A percentile compares a stretch with the other conserved stretches of the same genome.
These are phyloP conservation scores for Pyrenula aspistea DNA, from an alignment of 495 filamentous ascomycete genomes.

Conservation along the genomic window DNA sequence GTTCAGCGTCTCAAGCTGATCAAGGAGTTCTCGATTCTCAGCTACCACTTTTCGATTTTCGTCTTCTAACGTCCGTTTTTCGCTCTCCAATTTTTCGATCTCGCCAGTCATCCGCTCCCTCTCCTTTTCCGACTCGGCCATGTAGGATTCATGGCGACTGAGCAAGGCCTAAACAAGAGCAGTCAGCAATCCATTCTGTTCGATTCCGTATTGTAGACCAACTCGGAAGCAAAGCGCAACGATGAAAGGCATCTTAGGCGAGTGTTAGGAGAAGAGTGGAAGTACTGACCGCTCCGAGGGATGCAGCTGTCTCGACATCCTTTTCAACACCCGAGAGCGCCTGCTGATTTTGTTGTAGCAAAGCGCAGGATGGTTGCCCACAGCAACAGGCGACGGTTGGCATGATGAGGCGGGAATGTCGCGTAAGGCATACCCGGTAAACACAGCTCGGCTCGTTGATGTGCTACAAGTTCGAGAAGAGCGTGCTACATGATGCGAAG, in stretches of 20 bases:
- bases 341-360: constrained; percentile 64
- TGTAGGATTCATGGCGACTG: constrained; percentile 82
- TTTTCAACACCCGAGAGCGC: constrained; percentile 71
- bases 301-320: constrained; percentile 73
- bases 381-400: constrained; percentile 61
- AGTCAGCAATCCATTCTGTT: constrained; percentile 38
- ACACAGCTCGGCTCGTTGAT: too few relatives aligned
- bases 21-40: constrained; percentile 66
- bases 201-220: not conserved
- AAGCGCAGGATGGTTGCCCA: constrained; percentile 66
- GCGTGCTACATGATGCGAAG: not conserved
- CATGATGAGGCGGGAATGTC: not conserved
- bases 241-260: not conserved
- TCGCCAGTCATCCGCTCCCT: constrained; percentile 53
- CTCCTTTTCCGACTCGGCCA: constrained; percentile 79
- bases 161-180: constrained; percentile 78
- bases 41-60: constrained; percentile 61
- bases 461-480: not conserved
- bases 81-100: constrained; percentile 64
- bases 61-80: constrained; percentile 62
- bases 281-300: constrained; percentile 65
- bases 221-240: not conserved
- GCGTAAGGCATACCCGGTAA: not conserved
- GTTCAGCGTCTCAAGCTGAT: constrained; percentile 76
- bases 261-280: not conserved